Evolutionary conservation across 257 asterid species (phyloP), one percentile per base, ranked within the genome.

Genomic region (Nicotiana sylvestris): DNA sequence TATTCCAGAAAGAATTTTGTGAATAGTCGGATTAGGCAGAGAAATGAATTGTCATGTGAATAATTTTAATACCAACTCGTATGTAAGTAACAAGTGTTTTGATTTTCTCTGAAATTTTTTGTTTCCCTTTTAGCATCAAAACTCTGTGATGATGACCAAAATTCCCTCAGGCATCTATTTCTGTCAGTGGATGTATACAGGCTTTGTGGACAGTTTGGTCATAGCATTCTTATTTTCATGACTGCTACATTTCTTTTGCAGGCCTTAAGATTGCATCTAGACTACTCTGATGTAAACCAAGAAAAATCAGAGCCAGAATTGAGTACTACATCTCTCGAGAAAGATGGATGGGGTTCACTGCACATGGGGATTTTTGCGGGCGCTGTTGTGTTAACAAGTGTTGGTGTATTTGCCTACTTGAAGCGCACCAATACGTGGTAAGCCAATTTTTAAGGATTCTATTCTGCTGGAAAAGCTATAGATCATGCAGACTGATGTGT

Each of bases 181-280:
- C 15, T 18, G 78, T 70, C 37, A 46, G 78, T 70, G 78, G 33
- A 11, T 70, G 21, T 43, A 6, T 32, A 66, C 46, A 30, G 72
- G 17, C 49, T 30, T 39, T 15, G 35, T 66, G 25, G 49, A 35
- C 27, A 35, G 76, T 35, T 67, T 35, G 4, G 29, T 33, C 15
- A 11, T 74, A 53, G 17, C 17, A 27, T 66, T 58, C 60, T 32
- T 27, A 78, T 13, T 49, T 74, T 13, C 8, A 49, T 46, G 35
- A 27, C 62, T 49, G 62, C 79, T 46, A 66, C 66, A 81, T 33
- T 61, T 25, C 25, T 18, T 76, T 65, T 37, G 64, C 87, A 94
- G 99, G 92, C 94, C 57, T 85, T 95, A 91, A 90, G 96, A 84
- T 89, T 95, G 82, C 97, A 95, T 64, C 84, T 94, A 81, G 92